Conservation (phyloP, 2,329 filamentous ascomycete genomes). For the Nemania bipapillata region DNA sequence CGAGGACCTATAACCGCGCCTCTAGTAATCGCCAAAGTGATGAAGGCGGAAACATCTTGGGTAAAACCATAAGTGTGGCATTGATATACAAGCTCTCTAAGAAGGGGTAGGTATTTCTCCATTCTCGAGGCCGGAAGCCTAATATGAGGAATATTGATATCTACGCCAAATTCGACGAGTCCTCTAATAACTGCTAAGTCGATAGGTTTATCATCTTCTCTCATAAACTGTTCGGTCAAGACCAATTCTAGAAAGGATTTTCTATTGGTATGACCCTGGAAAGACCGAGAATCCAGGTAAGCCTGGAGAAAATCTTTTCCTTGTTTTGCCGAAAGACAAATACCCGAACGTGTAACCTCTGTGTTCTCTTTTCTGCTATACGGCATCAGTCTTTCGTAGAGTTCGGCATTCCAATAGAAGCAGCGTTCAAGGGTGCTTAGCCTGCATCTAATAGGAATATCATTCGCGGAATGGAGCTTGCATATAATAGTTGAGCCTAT, state of each 20-base stretch:
- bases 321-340: constrained; percentile 6
- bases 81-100: too few species aligned
- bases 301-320: constrained; percentile 6
- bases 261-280: not conserved
- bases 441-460: not conserved
- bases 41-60: not conserved
- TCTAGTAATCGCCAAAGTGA: not conserved
- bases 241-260: not conserved
- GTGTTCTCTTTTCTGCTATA: not conserved
- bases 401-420: not conserved
- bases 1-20: not conserved
- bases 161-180: constrained; percentile 4
- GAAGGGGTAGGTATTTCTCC: too few species aligned
- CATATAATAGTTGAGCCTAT: not conserved
- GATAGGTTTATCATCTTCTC: not conserved
- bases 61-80: too few species aligned
- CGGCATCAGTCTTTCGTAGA: not conserved
- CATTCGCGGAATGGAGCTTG: not conserved
- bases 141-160: constrained; percentile 7
- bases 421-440: not conserved
- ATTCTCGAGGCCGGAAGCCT: too few species aligned
- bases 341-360: constrained; percentile 10
- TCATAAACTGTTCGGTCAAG: constrained; percentile 6
- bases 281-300: constrained; percentile 1
- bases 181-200: not conserved